Percentiles rank a stretch among this genome's conserved stretches.
Conservation (phyloP, 83 land plant genomes). For the Thuja plicata region DNA sequence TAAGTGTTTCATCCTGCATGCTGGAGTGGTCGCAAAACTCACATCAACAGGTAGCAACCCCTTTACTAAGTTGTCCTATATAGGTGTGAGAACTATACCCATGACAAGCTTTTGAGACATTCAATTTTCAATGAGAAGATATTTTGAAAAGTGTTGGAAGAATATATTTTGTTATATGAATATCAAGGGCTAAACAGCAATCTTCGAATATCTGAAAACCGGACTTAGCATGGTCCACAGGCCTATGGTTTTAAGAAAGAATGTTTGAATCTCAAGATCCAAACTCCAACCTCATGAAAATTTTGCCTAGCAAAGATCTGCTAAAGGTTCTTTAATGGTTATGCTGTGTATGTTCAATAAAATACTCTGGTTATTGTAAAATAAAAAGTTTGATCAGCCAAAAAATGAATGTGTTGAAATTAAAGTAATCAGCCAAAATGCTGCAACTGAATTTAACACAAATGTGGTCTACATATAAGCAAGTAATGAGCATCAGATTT, state of each 20-base stretch:
- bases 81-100: too few species aligned
- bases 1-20: too few species aligned
- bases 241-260: neutral
- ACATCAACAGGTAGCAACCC: too few species aligned
- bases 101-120: too few species aligned
- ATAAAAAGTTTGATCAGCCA: neutral
- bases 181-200: neutral
- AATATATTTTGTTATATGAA: too few species aligned
- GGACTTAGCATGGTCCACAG: neutral
- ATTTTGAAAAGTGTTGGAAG: too few species aligned
- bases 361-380: neutral
- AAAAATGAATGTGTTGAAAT: too few species aligned
- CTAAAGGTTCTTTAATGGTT: neutral
- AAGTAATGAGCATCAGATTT: neutral
- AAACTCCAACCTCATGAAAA: neutral
- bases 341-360: neutral
- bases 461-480: neutral
- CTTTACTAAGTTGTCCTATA: too few species aligned
- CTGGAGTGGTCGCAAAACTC: too few species aligned
- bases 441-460: neutral
- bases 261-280: neutral
- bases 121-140: too few species aligned
- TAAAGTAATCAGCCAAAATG: neutral
- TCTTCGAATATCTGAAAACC: neutral
- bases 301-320: neutral